Base-by-base conservation (phyloP, 176 grass and related monocot species). In the Dactylis glomerata region DNA sequence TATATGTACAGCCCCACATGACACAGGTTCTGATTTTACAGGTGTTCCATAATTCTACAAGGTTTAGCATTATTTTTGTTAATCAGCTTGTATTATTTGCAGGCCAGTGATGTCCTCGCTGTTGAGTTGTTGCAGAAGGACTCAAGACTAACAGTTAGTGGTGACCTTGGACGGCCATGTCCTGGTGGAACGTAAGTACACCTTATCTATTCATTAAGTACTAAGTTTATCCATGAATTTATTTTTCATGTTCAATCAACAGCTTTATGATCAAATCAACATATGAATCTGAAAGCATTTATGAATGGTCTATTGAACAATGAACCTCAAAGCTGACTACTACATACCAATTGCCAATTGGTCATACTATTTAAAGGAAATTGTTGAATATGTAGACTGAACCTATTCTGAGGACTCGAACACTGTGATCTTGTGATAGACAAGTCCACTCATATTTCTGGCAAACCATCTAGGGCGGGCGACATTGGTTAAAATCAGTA, bases 61-160 rank as follows among this genome's bases (percentile, higher is more conserved):
- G 51, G 1, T 19, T 73, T 50, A 33, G 13, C 12, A 36, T 30
- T 75, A 15, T 59, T 41, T 78, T 70, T 13, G 9, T 77, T 10
- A 47, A 73, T 74, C 55, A 82, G 73, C 17, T 58, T 68, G 45
- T 80, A 13, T 56, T 79, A 37, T 13, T 87, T 85, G 45, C 69
- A 98, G 96, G 96, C 92, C 71, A 98, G 96, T 81, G 92, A 98
- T 81, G 96, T 98, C 64, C 89, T 98, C 32, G 89, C 93, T 6
- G 89, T 98, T 30, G 96, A 98, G 85, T 78, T 98, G 85, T 34
- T 98, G 88, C 96, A 98, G 83, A 98, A 98, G 73, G 96, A 98
- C 75, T 91, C 91, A 23, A 93, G 91, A 75, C 89, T 95, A 66
- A 49, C 92, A 78, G 92, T 98, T 47, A 88, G 91, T 28, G 95